These are phyloP conservation scores for Tribonema minus DNA, from an alignment of 108 stramenopile species.

Conservation along the genomic window DNA sequence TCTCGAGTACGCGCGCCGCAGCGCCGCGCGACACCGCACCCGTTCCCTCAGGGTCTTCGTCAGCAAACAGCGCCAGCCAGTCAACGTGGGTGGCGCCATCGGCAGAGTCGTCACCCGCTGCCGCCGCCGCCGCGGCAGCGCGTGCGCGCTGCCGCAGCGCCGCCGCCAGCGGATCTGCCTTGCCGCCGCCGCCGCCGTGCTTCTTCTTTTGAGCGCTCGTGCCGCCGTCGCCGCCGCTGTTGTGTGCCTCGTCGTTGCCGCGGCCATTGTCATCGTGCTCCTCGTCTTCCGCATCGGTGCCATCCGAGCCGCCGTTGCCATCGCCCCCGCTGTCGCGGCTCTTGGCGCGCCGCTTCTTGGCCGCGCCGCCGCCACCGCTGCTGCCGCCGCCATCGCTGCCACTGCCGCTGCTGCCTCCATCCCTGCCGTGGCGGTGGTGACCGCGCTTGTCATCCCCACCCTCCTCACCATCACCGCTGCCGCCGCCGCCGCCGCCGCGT, in stretches of 20 bases:
- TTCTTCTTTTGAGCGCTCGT: too few species aligned
- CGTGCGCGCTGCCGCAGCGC: too few species aligned
- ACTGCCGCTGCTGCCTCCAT: neutral
- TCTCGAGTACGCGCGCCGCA: neutral
- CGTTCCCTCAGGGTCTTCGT: conserved; percentile 7
- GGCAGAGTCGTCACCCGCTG: too few species aligned
- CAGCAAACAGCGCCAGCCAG: neutral
- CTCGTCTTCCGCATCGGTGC: neutral
- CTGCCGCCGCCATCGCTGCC: neutral
- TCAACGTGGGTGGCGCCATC: neutral
- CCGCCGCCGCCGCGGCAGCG: too few species aligned
- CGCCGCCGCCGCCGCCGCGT: neutral
- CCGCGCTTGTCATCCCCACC: conserved; percentile 19
- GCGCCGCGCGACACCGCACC: neutral
- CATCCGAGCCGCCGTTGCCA: neutral
- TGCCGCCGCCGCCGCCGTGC: too few species aligned
- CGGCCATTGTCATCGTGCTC: neutral
- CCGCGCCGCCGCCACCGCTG: neutral
- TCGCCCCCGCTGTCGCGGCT: neutral
- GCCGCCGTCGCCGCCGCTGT: neutral
- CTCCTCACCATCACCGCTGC: neutral
- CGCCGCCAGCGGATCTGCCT: too few species aligned
- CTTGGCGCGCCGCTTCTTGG: neutral
- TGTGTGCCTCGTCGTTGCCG: neutral
- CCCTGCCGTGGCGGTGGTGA: neutral